A percentile compares a stretch with the other conserved stretches of the same genome.
Evolutionary conservation across 192 early-diverging fungal genomes (phyloP).

Genomic region (Rhizoclosmatium globosum): DNA sequence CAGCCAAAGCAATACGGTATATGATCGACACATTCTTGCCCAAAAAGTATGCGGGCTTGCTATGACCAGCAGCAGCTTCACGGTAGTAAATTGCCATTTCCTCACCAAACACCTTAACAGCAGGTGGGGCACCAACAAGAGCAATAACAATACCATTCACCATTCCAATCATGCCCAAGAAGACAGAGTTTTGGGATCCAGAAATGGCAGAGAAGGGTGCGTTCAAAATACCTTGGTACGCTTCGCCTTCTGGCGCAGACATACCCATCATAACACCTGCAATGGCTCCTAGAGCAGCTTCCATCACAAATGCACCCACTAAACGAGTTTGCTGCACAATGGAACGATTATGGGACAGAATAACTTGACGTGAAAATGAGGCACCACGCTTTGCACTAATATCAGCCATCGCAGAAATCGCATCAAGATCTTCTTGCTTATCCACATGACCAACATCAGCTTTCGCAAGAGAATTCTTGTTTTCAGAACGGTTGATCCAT

Average conservation of each 20-base stretch:
- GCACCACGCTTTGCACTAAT: slow-evolving; percentile 36
- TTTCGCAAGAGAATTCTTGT: neutral
- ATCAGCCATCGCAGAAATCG: neutral
- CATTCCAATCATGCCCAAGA: slow-evolving; percentile 26
- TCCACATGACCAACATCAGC: neutral
- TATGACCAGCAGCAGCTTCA: slow-evolving; percentile 55
- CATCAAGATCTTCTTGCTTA: neutral
- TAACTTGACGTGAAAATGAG: slow-evolving; percentile 38
- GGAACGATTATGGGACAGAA: slow-evolving; percentile 41
- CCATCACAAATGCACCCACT: slow-evolving; percentile 41
- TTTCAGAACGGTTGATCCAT: neutral
- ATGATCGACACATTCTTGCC: slow-evolving; percentile 48
- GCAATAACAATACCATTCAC: slow-evolving; percentile 35
- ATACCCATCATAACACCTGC: slow-evolving; percentile 47
- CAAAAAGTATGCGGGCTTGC: slow-evolving; percentile 28
- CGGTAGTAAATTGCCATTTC: slow-evolving; percentile 55
- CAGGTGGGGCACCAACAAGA: slow-evolving; percentile 49
- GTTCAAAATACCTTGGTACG: slow-evolving; percentile 10
- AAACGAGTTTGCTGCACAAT: slow-evolving; percentile 47
- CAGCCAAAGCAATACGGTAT: slow-evolving; percentile 43
- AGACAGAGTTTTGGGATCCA: neutral
- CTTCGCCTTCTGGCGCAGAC: neutral
- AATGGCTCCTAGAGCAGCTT: slow-evolving; percentile 48
- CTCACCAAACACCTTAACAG: slow-evolving; percentile 57
- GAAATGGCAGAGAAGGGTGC: neutral